phyloP scores from a whole-genome alignment of 257 asterid species.

The Mitragyna speciosa region DNA sequence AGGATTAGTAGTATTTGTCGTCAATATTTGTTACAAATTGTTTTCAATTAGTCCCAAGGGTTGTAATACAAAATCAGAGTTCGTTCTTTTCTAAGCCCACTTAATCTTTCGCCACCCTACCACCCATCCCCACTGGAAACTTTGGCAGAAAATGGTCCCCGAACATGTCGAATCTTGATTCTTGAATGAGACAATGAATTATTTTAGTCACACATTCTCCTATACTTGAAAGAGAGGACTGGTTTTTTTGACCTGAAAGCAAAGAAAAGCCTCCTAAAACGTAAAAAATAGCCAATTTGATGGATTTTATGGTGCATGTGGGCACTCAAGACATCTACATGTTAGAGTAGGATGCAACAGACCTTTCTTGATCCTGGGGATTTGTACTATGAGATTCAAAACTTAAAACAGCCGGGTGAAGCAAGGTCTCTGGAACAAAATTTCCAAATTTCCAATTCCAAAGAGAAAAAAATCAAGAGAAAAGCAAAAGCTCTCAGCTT shows the following conservation, averaged over 20 bases:
- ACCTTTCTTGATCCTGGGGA: constrained; percentile 30
- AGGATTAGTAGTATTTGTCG: too few relatives aligned
- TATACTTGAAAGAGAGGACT: constrained; percentile 18
- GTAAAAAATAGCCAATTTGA: neutral
- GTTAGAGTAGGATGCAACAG: neutral
- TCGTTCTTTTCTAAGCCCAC: neutral
- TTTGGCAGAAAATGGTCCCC: constrained; percentile 18
- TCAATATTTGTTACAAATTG: too few relatives aligned
- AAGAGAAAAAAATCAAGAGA: constrained; percentile 1
- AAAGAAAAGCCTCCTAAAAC: constrained; percentile 4
- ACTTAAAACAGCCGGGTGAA: constrained; percentile 18
- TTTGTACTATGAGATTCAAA: constrained; percentile 23
- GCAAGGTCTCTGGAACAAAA: constrained; percentile 14
- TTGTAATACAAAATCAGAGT: too few relatives aligned
- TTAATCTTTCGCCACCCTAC: neutral
- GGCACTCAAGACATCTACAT: neutral
- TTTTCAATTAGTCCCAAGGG: too few relatives aligned
- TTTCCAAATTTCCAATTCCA: constrained; percentile 15
- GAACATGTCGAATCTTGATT: constrained; percentile 17
- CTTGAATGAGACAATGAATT: constrained; percentile 15
- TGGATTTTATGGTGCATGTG: neutral
- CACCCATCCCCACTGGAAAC: neutral
- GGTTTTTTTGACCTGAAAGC: constrained; percentile 13
- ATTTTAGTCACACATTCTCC: constrained; percentile 20
- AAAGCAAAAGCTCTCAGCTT: constrained; percentile 28